Conservation (phyloP, 176 grass and related monocot species). For the Typha latifolia region DNA sequence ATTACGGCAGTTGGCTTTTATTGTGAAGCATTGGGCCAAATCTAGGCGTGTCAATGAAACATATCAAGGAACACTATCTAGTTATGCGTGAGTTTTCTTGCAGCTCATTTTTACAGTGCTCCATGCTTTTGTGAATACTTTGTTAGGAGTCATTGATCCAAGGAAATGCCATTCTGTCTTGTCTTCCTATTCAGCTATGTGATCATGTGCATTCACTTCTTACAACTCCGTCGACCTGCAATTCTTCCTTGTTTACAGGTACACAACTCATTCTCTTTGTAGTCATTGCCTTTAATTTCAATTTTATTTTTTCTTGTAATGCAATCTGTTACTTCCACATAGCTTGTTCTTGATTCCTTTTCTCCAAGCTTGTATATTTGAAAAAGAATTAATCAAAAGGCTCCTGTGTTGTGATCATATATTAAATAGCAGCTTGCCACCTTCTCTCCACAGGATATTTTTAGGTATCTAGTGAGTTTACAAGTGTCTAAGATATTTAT, state of each 20-base stretch:
- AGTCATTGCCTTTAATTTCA: background rate
- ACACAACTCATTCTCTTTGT: background rate
- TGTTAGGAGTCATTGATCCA: no score
- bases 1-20: conserved; percentile 71
- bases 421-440: no score
- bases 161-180: background rate
- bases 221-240: conserved; percentile 58
- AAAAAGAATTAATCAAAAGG: no score
- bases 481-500: no score
- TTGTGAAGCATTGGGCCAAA: conserved; percentile 98
- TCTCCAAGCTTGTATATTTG: no score
- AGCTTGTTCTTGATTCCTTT: no score
- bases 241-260: conserved; percentile 99
- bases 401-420: no score
- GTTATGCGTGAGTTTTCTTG: conserved; percentile 82
- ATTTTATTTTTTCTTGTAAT: background rate
- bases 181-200: conserved; percentile 55
- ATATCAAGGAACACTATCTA: conserved; percentile 97
- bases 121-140: background rate
- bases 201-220: conserved; percentile 94
- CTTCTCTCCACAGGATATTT: no score
- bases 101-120: conserved; percentile 6
- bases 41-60: conserved; percentile 92
- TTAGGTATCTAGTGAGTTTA: no score
- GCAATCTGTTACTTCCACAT: no score